Evolutionary conservation across 768 basidiomycete genomes (phyloP), one percentile per base, ranked within the genome.

Genomic region (Lactarius tabidus): DNA sequence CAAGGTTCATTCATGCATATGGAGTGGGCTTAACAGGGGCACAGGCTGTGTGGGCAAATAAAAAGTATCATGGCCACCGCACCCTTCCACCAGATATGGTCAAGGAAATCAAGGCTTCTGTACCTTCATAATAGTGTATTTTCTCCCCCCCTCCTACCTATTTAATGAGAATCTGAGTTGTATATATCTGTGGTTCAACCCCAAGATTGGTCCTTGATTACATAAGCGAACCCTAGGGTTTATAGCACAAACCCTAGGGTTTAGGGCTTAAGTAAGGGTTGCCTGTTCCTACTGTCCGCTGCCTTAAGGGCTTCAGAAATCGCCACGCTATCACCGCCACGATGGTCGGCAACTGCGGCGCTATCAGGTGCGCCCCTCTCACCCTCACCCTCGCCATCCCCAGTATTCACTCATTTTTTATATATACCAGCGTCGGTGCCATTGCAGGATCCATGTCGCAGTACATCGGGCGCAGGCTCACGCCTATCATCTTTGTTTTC

Each of bases 391-490:
- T 5, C 33, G 15, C 38, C 23, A 23, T 59, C 39, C 43, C 36
- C 2, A 33, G 31, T 60, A 60, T 28, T 56, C 12, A n/a, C 29
- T 38, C 38, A 9, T 48, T 23, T 39, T 3, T 23, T 79, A 63
- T 64, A n/a, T 26, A 33, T 12, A 26, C 31, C 59, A 73, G 73
- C 6, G 75, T 79, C 17, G 79, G 80, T 18, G 73, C 74, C 15
- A 69, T 79, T 39, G 79, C 77, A 9, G 80, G 80, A 8, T 74
- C 74, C 57, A 51, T 73, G 1, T 77, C 75, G 0, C 82, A 83
- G 64, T 77, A 75, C 66, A 69, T 78, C 31, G 83, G 82, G 20
- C 75, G 83, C 23, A 75, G 83, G 20, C 71, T 83, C 29, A 79
- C 79, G 18, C 79, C 78, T 53, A 72, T 80, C 23, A 59, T 74